Percentiles rank a stretch among this genome's conserved stretches.
Evolutionary conservation across 208 protist species (phyloP).

Genomic region (Leishmania major): DNA sequence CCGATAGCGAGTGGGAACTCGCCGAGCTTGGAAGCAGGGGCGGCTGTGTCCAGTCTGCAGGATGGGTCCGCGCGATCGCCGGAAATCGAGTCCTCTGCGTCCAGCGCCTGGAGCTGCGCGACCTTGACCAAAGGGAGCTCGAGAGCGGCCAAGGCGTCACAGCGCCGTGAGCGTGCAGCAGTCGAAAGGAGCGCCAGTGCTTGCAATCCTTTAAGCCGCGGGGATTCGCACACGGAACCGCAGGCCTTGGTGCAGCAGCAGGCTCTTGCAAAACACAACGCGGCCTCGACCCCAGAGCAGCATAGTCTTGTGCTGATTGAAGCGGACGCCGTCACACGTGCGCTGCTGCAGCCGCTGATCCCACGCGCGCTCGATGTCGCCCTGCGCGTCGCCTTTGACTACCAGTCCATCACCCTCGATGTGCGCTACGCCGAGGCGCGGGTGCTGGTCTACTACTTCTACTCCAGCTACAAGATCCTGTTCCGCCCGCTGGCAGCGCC

Average conservation of each 20-base stretch:
- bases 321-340: constrained; percentile 14
- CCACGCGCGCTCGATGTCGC: constrained; percentile 41
- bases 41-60: background rate
- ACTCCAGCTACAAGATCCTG: constrained; percentile 66
- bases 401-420: constrained; percentile 58
- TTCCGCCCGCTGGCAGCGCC: constrained; percentile 70
- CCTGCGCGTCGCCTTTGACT: constrained; percentile 65
- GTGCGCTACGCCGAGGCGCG: constrained; percentile 69
- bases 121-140: too few relatives aligned
- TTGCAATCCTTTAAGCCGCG: background rate
- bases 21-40: background rate
- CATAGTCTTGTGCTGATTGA: background rate
- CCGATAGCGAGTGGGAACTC: background rate
- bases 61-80: background rate
- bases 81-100: background rate
- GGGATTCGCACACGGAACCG: background rate
- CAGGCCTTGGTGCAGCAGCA: background rate
- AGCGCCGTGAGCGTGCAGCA: background rate
- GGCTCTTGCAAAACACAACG: background rate
- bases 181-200: background rate
- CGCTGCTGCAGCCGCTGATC: constrained; percentile 53
- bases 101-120: background rate
- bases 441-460: constrained; percentile 79
- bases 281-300: background rate
- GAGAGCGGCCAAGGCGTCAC: background rate